These are phyloP conservation scores for Aspergillus niger DNA, from an alignment of 2,329 filamentous ascomycete genomes.

Conservation along the genomic window DNA sequence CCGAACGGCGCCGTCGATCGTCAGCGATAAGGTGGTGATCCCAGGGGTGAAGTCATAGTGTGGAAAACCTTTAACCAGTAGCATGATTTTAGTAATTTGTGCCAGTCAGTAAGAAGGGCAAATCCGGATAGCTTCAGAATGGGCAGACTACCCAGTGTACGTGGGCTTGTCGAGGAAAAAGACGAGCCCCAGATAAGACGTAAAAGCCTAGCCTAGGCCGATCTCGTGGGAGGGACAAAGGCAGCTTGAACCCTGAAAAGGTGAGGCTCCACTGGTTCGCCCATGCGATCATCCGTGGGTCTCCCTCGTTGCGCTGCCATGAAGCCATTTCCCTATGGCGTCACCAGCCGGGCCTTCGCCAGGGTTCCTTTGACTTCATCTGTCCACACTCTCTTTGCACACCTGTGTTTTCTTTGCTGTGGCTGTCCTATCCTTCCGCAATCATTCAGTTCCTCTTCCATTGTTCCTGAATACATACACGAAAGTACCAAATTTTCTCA, in stretches of 20 bases:
- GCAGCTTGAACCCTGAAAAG: background rate
- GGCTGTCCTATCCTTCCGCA: background rate
- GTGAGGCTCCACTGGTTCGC: background rate
- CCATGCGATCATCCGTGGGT: constrained; percentile 2
- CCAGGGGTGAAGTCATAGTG: background rate
- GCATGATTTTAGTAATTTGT: too few relatives aligned
- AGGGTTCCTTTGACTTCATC: background rate
- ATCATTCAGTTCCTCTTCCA: too few relatives aligned
- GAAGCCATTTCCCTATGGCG: background rate
- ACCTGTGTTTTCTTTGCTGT: background rate
- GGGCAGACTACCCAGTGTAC: background rate
- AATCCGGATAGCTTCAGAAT: too few relatives aligned
- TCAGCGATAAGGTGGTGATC: background rate
- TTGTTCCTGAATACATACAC: background rate
- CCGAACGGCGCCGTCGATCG: background rate
- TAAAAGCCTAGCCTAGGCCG: background rate
- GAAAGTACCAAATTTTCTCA: too few relatives aligned
- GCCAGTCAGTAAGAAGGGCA: too few relatives aligned
- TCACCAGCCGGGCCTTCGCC: background rate
- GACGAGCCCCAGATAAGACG: background rate
- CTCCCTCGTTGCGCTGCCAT: background rate
- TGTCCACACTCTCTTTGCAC: background rate
- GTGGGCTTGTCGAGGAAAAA: too few relatives aligned
- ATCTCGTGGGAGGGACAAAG: background rate
- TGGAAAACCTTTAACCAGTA: too few relatives aligned